These are phyloP conservation scores for Chytriomyces sp. DNA, from an alignment of 192 early-diverging fungal species.

Conservation along the genomic window DNA sequence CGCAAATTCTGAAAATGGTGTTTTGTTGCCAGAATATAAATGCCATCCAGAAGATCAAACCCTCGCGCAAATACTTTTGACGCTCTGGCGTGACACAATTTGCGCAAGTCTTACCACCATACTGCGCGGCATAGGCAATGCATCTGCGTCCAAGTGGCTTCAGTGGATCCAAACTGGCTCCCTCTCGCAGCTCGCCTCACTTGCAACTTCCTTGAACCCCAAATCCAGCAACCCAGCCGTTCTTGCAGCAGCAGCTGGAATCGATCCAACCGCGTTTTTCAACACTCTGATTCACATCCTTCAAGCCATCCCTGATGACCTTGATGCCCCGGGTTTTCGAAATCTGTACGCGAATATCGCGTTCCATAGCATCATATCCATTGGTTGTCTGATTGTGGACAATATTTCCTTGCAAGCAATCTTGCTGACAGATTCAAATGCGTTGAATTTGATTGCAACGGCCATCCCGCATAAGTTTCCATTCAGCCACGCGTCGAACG, in stretches of 20 bases:
- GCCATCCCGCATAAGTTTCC: background rate
- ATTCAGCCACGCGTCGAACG: background rate
- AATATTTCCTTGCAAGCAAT: background rate
- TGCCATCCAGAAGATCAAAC: background rate
- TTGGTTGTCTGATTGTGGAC: background rate
- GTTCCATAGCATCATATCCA: background rate
- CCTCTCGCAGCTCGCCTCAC: too few relatives aligned
- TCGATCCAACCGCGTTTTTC: background rate
- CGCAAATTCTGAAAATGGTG: background rate
- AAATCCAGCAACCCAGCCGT: background rate
- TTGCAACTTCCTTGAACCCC: background rate
- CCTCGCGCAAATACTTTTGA: background rate
- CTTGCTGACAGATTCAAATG: background rate
- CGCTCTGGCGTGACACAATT: constrained; percentile 16
- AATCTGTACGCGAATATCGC: background rate
- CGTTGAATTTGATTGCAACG: background rate
- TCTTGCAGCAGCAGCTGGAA: background rate
- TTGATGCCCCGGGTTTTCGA: background rate
- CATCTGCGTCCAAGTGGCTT: background rate
- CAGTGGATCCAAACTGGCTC: too few relatives aligned
- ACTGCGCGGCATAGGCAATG: background rate
- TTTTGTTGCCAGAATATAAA: background rate
- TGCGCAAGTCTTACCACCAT: constrained; percentile 2
- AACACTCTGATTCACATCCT: background rate
- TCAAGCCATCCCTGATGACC: background rate